Evolutionary conservation across 148 eudicot genomes (phyloP).

Genomic region (Limonium bicolor): DNA sequence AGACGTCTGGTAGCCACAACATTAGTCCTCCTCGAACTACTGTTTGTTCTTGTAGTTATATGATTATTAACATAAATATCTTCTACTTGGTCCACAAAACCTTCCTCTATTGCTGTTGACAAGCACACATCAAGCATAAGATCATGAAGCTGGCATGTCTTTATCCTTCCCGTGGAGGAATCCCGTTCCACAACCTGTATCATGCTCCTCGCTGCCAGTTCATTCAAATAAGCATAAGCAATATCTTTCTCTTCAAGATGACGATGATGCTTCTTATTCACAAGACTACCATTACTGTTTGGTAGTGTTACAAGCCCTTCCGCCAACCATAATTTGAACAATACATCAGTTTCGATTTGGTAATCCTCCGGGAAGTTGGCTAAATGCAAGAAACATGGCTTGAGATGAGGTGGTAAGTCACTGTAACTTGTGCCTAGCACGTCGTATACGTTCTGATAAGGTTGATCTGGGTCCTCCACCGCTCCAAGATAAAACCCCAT

Average conservation of each 20-base stretch:
- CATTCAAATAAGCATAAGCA: conserved; percentile 23
- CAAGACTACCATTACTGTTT: conserved; percentile 5
- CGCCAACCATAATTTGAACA: conserved; percentile 31
- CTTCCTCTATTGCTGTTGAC: conserved; percentile 17
- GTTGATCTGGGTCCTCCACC: conserved; percentile 8
- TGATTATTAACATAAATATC: not conserved
- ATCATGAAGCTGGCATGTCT: conserved; percentile 23
- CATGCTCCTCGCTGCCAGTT: conserved; percentile 24
- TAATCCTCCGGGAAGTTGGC: conserved; percentile 26
- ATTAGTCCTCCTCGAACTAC: not conserved
- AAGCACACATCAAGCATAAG: conserved; percentile 28
- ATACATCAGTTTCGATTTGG: conserved; percentile 14
- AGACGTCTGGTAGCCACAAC: conserved; percentile 2
- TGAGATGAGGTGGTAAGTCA: conserved; percentile 27
- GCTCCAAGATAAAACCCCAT: no score
- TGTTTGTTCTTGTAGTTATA: not conserved
- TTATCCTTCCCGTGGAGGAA: conserved; percentile 15
- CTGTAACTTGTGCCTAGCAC: conserved; percentile 29
- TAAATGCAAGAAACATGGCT: conserved; percentile 27
- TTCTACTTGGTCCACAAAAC: conserved; percentile 13
- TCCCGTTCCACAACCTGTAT: conserved; percentile 23
- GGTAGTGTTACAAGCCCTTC: conserved; percentile 22
- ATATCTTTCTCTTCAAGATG: no score
- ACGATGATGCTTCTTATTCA: conserved; percentile 16
- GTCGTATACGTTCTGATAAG: conserved; percentile 14